Base-by-base conservation (phyloP, 2,329 filamentous ascomycete genomes). In the Albifimbria verrucaria region DNA sequence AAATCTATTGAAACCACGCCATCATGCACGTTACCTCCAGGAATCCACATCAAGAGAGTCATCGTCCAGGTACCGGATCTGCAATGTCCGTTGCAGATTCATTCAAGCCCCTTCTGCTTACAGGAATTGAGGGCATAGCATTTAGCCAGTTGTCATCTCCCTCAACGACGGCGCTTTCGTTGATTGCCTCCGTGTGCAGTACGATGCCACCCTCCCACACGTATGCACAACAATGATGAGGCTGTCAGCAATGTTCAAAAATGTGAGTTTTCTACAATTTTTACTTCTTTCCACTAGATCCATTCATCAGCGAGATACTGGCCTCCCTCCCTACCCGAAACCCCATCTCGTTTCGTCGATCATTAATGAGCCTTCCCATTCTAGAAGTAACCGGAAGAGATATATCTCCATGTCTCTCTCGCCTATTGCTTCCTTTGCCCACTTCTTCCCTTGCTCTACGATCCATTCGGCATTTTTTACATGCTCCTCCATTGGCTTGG, bases 401-500 rank as follows among this genome's bases (percentile, higher is more conserved):
- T 94, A 94, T 10, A 91, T 80, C 68, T 92, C 87, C 82, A 88
- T 89, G 63, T 94, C 90, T 66, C 87, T 86, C 61, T 81, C 82
- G 54, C 86, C 74, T 18, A 92, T 60, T 12, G 82, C 86, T 64
- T 77, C 76, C 7, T 73, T 72, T 2, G 83, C 84, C 88, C 89
- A 91, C 53, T 78, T 77, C 49, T 77, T 75, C 1, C 88, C 88
- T 57, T 85, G 72, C 52, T 83, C 77, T 4, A 87, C 84, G 60
- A 92, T 90, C 77, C 80, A 83, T 64, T 77, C 72, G 9, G 77
- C 86, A 57, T 89, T 83, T 11, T 74, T 56, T 25, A 41, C 42
- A 54, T 81, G 77, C 4, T 68, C 71, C 43, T 76, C 68, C 66
- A 85, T 77, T 6, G 76, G 65, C 50, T 78, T 73, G 10, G 73